Conservation (phyloP, 139 green algal species). For the Chlamydomonas sphaeroides region DNA sequence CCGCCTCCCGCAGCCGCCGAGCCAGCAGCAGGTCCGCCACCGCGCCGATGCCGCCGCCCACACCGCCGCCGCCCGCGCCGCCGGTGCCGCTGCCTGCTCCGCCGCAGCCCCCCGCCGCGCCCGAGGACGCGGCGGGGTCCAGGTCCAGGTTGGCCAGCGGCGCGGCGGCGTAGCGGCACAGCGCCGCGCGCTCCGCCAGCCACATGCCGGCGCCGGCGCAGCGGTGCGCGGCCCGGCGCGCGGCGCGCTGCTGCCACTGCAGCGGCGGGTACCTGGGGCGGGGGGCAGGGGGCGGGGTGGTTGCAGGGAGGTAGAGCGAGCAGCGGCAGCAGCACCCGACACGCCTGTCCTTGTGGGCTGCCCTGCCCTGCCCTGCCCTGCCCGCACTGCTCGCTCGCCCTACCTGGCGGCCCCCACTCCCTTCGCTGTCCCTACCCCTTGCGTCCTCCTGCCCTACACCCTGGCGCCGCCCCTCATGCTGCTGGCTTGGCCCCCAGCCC, state of each 20-base stretch:
- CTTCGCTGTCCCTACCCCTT: too few species aligned
- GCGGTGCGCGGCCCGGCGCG: constrained; percentile 63
- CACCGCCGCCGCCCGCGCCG: neutral
- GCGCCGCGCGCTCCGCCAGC: constrained; percentile 71
- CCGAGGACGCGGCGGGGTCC: constrained; percentile 37
- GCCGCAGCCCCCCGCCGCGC: neutral
- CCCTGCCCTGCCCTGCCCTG: too few species aligned
- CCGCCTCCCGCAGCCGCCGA: constrained; percentile 72
- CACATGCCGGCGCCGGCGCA: constrained; percentile 62
- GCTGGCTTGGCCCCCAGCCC: too few species aligned
- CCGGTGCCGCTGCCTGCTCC: neutral
- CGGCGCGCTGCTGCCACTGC: constrained; percentile 85
- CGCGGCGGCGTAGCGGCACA: constrained; percentile 88
- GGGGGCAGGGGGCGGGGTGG: neutral
- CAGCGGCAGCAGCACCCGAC: too few species aligned
- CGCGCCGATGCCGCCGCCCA: constrained; percentile 10
- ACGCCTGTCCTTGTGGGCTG: too few species aligned
- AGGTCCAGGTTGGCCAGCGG: constrained; percentile 80
- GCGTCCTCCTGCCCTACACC: too few species aligned
- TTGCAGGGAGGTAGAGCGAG: too few species aligned
- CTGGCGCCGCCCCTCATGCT: too few species aligned
- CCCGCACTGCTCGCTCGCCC: too few species aligned
- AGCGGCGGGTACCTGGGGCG: constrained; percentile 71
- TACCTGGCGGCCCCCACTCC: too few species aligned
- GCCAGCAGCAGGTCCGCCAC: constrained; percentile 84